phyloP scores from a whole-genome alignment of 2,329 filamentous ascomycete genomes.

The Colletotrichum liriopes region DNA sequence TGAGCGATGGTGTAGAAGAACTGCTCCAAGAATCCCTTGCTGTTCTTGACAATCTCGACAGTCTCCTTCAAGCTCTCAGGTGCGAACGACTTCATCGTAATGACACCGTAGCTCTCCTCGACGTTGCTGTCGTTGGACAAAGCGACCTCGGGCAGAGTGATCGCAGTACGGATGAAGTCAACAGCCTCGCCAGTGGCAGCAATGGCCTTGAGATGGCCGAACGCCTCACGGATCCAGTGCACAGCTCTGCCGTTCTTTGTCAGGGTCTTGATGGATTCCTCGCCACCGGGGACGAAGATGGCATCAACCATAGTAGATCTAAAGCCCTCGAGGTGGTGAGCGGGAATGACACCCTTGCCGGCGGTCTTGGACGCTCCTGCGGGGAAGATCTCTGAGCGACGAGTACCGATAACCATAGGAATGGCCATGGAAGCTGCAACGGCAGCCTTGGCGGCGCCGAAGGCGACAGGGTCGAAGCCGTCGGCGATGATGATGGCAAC shows the following conservation, averaged over 20 bases:
- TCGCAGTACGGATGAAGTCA: conserved; percentile 69
- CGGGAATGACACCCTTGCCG: conserved; percentile 73
- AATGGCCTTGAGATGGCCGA: conserved; percentile 86
- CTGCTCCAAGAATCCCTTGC: conserved; percentile 78
- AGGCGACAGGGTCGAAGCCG: conserved; percentile 79
- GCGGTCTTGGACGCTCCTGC: conserved; percentile 68
- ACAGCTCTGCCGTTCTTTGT: conserved; percentile 79
- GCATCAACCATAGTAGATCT: conserved; percentile 87
- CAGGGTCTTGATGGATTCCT: conserved; percentile 74
- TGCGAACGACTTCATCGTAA: conserved; percentile 72
- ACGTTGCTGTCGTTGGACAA: conserved; percentile 64
- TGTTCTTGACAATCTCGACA: conserved; percentile 76
- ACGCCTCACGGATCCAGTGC: conserved; percentile 85
- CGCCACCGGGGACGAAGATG: conserved; percentile 82
- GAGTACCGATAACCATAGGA: conserved; percentile 80
- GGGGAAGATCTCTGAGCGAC: conserved; percentile 76
- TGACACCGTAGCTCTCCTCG: conserved; percentile 82
- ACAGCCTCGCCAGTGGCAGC: conserved; percentile 83
- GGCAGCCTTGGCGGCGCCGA: conserved; percentile 75
- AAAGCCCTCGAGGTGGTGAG: conserved; percentile 86
- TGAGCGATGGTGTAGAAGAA: conserved; percentile 80
- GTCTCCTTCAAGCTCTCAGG: conserved; percentile 74
- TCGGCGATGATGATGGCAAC: conserved; percentile 85
- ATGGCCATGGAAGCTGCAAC: conserved; percentile 75
- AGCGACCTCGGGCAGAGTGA: conserved; percentile 60